Conservation (phyloP, 108 stramenopile species). For the Chaetoceros tenuissimus region DNA sequence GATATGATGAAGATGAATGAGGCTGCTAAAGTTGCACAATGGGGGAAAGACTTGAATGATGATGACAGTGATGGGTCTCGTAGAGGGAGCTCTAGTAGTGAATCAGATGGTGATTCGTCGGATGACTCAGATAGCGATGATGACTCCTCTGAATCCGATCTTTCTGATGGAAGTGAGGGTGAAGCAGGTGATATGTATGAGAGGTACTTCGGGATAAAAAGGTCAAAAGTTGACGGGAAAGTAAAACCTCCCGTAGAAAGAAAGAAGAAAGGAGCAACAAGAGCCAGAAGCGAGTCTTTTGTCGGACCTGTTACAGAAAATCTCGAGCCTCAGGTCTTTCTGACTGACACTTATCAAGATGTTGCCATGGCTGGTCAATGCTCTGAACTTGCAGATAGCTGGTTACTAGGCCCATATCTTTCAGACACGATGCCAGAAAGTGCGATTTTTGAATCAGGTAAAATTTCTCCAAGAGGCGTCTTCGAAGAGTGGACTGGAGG, state of each 20-base stretch:
- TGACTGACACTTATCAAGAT: conserved; percentile 17
- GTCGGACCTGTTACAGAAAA: conserved; percentile 19
- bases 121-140: conserved; percentile 20
- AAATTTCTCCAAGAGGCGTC: no score
- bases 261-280: no score
- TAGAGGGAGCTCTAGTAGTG: conserved; percentile 13
- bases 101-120: conserved; percentile 11
- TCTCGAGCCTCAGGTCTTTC: conserved; percentile 23
- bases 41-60: conserved; percentile 23
- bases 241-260: no score
- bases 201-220: not conserved
- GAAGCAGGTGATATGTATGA: conserved; percentile 10
- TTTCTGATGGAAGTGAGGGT: conserved; percentile 16
- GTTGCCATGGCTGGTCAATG: conserved; percentile 27
- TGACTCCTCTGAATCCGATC: conserved; percentile 1
- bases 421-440: conserved; percentile 5
- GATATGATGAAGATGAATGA: conserved; percentile 37
- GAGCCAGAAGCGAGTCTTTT: conserved; percentile 10
- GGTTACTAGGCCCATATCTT: conserved; percentile 16
- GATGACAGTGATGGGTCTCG: conserved; percentile 14
- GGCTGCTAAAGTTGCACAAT: conserved; percentile 24
- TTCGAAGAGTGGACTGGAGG: conserved; percentile 3
- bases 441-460: not conserved
- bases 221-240: not conserved
- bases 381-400: conserved; percentile 25